phyloP scores from a whole-genome alignment of 106 monocot genomes.

The Phalaenopsis equestris region DNA sequence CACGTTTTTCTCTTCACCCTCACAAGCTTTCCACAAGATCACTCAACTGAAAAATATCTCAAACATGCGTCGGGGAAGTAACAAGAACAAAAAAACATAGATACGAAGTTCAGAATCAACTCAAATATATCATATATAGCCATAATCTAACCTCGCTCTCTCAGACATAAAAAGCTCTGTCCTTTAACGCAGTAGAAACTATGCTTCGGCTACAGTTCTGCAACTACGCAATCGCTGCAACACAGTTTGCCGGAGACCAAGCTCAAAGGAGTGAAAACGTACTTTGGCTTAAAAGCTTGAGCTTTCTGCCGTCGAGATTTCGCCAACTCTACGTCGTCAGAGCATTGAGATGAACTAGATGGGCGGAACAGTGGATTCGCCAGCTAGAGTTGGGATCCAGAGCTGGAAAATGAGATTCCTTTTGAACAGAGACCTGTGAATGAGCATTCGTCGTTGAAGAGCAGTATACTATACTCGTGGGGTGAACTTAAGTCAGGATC shows the following conservation, averaged over 20 bases:
- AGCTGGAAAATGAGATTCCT: conserved; percentile 73
- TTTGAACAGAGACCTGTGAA: conserved; percentile 92
- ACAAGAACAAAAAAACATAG: not conserved
- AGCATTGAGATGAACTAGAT: conserved; percentile 61
- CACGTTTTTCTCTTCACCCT: not conserved
- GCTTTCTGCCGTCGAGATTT: conserved; percentile 1
- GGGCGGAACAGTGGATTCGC: conserved; percentile 21
- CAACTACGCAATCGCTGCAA: conserved; percentile 8
- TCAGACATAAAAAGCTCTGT: not conserved
- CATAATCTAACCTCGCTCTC: conserved; percentile 4
- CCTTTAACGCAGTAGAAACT: not conserved
- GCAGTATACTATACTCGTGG: conserved; percentile 78
- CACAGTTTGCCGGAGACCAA: not conserved
- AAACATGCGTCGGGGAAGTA: not conserved
- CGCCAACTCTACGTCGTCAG: conserved; percentile 11
- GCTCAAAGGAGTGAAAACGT: not conserved
- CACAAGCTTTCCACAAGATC: not conserved
- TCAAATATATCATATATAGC: conserved; percentile 23
- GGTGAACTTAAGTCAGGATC: conserved; percentile 59
- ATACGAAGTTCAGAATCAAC: conserved; percentile 10
- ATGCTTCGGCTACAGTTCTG: conserved; percentile 42
- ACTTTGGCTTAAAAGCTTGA: conserved; percentile 9
- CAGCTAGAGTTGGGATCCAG: conserved; percentile 69
- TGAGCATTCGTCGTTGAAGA: conserved; percentile 77
- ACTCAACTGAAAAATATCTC: not conserved